Conservation (phyloP, 75 land plant genomes). For the Cunninghamia lanceolata region DNA sequence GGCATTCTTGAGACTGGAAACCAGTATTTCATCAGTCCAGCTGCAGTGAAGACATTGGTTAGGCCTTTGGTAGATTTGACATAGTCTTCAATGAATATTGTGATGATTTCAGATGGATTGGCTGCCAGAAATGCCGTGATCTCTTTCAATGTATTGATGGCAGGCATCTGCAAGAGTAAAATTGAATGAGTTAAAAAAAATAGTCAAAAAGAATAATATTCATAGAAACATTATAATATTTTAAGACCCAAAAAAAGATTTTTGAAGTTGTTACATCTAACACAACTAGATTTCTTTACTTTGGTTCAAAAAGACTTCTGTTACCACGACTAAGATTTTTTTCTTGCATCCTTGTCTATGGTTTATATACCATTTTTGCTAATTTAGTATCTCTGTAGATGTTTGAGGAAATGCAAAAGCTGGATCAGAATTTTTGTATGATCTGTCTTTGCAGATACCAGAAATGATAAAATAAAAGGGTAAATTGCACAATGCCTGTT, state of each 20-base stretch:
- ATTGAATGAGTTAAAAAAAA: background rate
- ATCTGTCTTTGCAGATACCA: background rate
- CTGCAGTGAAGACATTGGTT: conserved; percentile 54
- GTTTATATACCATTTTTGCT: background rate
- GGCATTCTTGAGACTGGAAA: conserved; percentile 82
- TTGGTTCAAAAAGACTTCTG: background rate
- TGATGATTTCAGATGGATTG: conserved; percentile 68
- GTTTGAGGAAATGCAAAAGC: background rate
- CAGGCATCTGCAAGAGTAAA: conserved; percentile 57
- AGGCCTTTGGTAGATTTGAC: conserved; percentile 53
- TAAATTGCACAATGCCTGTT: background rate
- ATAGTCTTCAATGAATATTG: conserved; percentile 88
- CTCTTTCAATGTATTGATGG: conserved; percentile 66
- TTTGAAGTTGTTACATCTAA: background rate
- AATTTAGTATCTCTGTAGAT: background rate
- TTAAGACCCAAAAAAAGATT: background rate
- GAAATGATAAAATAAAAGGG: background rate
- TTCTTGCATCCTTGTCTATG: background rate
- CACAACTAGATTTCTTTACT: background rate
- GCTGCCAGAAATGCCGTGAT: conserved; percentile 48
- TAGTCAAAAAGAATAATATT: background rate
- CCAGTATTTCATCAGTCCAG: conserved; percentile 74
- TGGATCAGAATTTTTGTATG: background rate
- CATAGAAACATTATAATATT: background rate
- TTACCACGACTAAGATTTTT: background rate